Conservation (phyloP, 345 rosid species). For the Eucalyptus pumila region DNA sequence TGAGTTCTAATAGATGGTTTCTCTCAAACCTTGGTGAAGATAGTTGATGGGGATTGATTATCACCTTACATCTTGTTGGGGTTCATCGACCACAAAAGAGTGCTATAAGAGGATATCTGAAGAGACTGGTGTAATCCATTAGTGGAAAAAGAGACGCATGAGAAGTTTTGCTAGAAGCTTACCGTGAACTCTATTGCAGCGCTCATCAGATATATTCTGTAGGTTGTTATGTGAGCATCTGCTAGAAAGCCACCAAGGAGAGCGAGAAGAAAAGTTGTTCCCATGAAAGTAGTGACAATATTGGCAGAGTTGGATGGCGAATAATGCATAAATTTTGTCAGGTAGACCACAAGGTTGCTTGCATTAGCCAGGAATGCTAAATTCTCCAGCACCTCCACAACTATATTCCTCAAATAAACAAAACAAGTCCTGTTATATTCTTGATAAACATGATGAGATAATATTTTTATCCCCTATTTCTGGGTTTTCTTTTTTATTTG, state of each 20-base stretch:
- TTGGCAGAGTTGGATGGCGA: constrained; percentile 79
- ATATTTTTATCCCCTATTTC: not conserved
- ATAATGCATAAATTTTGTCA: constrained; percentile 60
- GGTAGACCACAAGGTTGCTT: constrained; percentile 82
- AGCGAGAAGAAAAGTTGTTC: constrained; percentile 78
- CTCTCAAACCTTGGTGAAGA: not conserved
- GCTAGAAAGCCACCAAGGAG: constrained; percentile 85
- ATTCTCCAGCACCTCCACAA: constrained; percentile 81
- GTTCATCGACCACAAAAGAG: not conserved
- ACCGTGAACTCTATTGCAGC: constrained; percentile 67
- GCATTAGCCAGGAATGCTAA: constrained; percentile 86
- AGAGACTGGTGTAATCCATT: not conserved
- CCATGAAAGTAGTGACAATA: constrained; percentile 82
- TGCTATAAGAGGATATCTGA: not conserved
- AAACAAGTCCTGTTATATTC: not conserved
- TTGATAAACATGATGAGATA: not conserved
- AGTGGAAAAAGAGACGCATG: not conserved
- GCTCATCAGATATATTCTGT: constrained; percentile 51
- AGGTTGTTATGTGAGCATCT: constrained; percentile 66
- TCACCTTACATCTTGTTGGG: not conserved
- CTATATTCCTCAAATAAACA: constrained; percentile 9
- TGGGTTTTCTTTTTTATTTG: too few relatives aligned
- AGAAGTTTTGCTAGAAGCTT: constrained; percentile 1
- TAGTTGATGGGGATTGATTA: not conserved
- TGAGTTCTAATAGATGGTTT: not conserved